phyloP scores from a whole-genome alignment of 345 rosid species.

The Populus nigra region DNA sequence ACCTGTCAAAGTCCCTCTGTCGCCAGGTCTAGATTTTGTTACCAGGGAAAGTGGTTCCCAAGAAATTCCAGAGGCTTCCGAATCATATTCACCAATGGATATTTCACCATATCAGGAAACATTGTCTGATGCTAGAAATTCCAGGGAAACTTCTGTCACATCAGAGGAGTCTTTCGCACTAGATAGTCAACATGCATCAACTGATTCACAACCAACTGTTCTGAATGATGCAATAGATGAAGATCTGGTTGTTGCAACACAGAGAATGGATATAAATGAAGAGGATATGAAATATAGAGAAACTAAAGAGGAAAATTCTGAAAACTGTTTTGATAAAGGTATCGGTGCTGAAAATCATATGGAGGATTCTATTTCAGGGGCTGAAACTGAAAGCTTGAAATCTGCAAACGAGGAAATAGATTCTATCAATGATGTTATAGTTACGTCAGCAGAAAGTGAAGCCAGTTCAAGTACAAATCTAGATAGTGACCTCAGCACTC shows the following conservation, averaged over 20 bases:
- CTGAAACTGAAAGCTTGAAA: slow-evolving; percentile 88
- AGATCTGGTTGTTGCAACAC: slow-evolving; percentile 57
- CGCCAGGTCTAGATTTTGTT: slow-evolving; percentile 52
- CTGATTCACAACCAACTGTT: slow-evolving; percentile 35
- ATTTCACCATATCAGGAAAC: slow-evolving; percentile 64
- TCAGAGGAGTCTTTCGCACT: slow-evolving; percentile 55
- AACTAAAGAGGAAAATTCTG: slow-evolving; percentile 35
- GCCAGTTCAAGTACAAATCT: slow-evolving; percentile 50
- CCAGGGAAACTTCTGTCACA: slow-evolving; percentile 54
- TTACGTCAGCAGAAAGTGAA: slow-evolving; percentile 56
- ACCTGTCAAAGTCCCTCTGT: slow-evolving; percentile 48
- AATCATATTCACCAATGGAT: slow-evolving; percentile 84
- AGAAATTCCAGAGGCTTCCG: slow-evolving; percentile 54
- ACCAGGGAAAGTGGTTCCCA: slow-evolving; percentile 36
- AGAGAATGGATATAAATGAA: slow-evolving; percentile 59
- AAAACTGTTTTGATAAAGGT: slow-evolving; percentile 27
- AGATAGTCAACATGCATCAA: slow-evolving; percentile 28
- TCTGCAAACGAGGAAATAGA: slow-evolving; percentile 84
- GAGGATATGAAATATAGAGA: slow-evolving; percentile 28
- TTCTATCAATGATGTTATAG: slow-evolving; percentile 41
- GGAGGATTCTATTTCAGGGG: slow-evolving; percentile 56
- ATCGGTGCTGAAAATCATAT: slow-evolving; percentile 38
- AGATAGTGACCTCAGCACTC: slow-evolving; percentile 40
- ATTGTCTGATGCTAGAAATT: slow-evolving; percentile 32
- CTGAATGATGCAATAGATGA: slow-evolving; percentile 47